phyloP scores from a whole-genome alignment of 192 early-diverging fungal genomes.

The Entomortierella parvispora region DNA sequence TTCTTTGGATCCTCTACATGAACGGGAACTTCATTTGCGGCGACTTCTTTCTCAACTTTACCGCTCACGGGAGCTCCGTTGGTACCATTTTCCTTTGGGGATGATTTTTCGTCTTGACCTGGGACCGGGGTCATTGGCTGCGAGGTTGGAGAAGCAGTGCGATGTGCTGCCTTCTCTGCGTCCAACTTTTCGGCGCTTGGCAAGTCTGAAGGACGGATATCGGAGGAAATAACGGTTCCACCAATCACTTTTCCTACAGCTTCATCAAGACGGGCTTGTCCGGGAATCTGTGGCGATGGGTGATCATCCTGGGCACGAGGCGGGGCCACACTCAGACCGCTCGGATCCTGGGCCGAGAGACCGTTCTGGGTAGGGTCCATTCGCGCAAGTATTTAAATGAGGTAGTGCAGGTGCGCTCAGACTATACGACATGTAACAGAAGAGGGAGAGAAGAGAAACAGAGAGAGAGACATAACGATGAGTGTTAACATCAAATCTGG shows the following conservation, averaged over 20 bases:
- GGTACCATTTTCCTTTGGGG: constrained; percentile 1
- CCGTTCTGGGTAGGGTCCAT: constrained; percentile 24
- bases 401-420: neutral
- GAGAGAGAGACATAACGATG: neutral
- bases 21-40: neutral
- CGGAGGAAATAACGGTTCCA: constrained; percentile 36
- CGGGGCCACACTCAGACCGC: constrained; percentile 18
- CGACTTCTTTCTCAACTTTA: neutral
- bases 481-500: constrained; percentile 18
- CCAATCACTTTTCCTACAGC: constrained; percentile 38
- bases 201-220: constrained; percentile 31
- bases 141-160: neutral
- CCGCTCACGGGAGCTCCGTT: neutral
- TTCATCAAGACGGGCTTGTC: constrained; percentile 17
- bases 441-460: neutral
- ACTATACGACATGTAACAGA: neutral
- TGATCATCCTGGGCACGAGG: constrained; percentile 11
- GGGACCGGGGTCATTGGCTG: constrained; percentile 1
- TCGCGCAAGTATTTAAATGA: constrained; percentile 2
- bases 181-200: constrained; percentile 22
- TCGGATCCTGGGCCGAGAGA: constrained; percentile 1
- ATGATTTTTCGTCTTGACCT: neutral
- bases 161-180: constrained; percentile 5
- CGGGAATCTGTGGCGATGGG: constrained; percentile 17
- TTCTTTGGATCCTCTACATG: constrained; percentile 18